Base-by-base conservation (phyloP, 2,329 filamentous ascomycete genomes). In the Penicillium sp. region DNA sequence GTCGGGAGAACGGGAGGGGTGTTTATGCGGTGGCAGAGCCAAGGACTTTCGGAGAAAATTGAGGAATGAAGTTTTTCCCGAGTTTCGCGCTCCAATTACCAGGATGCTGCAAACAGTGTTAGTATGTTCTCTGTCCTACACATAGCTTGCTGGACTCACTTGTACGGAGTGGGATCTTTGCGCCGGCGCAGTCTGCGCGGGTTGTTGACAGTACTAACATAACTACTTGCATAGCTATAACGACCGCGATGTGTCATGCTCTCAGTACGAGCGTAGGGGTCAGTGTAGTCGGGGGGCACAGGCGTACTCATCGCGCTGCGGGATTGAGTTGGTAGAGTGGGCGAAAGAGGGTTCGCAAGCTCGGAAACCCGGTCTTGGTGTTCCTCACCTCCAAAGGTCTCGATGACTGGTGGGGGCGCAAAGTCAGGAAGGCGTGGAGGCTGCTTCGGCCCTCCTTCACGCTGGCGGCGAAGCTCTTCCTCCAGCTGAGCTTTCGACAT, bases 161-260 rank as follows among this genome's bases (percentile, higher is more conserved):
- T 99, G 86, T 98, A 97, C 0, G 95, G 93, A 11, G 94, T 97
- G 8, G 95, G 95, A 74, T 99, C 95, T 84, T 97, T 98, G 82
- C 95, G 90, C 82, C 94, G 90, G 71, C 95, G 89, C 68, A 98
- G 90, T 75, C 93, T 89, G 68, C 95, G 89, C 66, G 95, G 94
- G 77, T 91, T 97, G 82, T 97, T 97, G 81, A 97, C 88, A 63
- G 92, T 91, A 83, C 92, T 97, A 68, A 94, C 87, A 58, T 91
- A 90, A 78, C 91, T 96, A 81, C 91, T 96, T 61, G 94, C 93
- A 80, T 97, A 98, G 81, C 93, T 97, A 81, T 96, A 97, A 68
- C 95, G 91, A 64, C 94, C 93, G 70, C 95, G 92, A 79, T 98
- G 90, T 70, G 94, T 93, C 92, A 98, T 97, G 84, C 94, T 97